A percentile compares a stretch with the other conserved stretches of the same genome.
Conservation (phyloP, 2,329 filamentous ascomycete species). For the Penicillium nordicum region DNA sequence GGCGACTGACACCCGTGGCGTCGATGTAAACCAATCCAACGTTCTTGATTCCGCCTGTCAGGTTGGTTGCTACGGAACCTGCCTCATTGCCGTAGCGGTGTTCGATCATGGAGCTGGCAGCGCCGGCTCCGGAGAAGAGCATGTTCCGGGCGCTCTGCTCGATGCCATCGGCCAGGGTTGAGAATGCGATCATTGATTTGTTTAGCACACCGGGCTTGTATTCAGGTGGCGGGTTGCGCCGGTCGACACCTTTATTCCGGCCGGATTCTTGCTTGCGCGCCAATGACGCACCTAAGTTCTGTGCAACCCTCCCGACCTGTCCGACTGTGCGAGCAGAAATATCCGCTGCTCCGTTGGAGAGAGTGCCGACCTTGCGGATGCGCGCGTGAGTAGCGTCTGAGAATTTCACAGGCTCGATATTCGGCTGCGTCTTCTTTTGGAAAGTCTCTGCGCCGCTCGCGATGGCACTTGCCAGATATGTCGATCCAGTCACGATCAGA, state of each 20-base stretch:
- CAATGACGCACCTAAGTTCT: constrained; percentile 80
- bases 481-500: constrained; percentile 83
- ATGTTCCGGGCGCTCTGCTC: constrained; percentile 80
- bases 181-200: constrained; percentile 94
- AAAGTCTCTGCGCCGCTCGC: constrained; percentile 75
- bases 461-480: constrained; percentile 73
- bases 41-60: constrained; percentile 89
- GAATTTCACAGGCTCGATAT: constrained; percentile 80
- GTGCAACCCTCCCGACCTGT: constrained; percentile 75
- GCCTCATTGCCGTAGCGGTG: constrained; percentile 88
- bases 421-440: constrained; percentile 74
- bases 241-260: constrained; percentile 61
- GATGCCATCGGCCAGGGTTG: constrained; percentile 88
- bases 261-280: constrained; percentile 57
- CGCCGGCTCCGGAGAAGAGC: constrained; percentile 67
- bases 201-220: constrained; percentile 94
- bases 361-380: constrained; percentile 84
- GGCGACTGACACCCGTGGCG: constrained; percentile 83
- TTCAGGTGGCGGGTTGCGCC: constrained; percentile 62
- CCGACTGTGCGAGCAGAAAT: constrained; percentile 84
- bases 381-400: constrained; percentile 77
- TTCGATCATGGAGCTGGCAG: constrained; percentile 81
- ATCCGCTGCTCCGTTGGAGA: constrained; percentile 74
- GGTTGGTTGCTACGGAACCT: constrained; percentile 67
- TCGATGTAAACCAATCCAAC: constrained; percentile 97